Percentiles rank a stretch among this genome's conserved stretches.
Conservation (phyloP, 2,329 filamentous ascomycete species). For the Sordariomycetes sp. region DNA sequence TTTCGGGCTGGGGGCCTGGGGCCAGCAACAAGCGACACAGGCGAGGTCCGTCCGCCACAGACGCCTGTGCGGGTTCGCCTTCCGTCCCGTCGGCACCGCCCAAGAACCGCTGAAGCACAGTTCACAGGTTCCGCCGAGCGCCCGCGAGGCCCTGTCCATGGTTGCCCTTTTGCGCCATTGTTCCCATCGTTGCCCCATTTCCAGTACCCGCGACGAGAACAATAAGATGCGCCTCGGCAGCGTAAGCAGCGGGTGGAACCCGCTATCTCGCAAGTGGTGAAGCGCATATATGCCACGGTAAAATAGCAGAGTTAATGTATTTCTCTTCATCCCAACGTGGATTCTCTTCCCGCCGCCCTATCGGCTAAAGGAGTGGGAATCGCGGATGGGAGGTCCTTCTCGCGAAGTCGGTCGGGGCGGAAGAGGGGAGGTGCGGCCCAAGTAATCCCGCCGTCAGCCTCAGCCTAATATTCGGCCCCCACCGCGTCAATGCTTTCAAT, state of each 20-base stretch:
- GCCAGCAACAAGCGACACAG: background rate
- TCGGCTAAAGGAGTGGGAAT: background rate
- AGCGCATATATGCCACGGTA: background rate
- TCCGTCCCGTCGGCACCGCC: background rate
- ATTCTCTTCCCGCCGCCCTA: background rate
- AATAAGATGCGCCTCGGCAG: background rate
- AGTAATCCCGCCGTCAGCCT: conserved; percentile 2
- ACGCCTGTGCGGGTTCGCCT: background rate
- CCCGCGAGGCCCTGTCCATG: too few species aligned
- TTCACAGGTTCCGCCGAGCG: too few species aligned
- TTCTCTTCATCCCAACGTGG: background rate
- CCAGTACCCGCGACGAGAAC: background rate
- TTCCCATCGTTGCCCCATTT: too few species aligned
- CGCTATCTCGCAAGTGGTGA: background rate
- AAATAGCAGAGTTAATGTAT: background rate
- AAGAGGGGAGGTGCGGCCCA: background rate
- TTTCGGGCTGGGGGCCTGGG: too few species aligned
- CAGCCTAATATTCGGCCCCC: conserved; percentile 6
- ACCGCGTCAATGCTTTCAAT: conserved; percentile 4
- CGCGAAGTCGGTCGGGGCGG: background rate
- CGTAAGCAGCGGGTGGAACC: background rate
- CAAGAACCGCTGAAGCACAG: too few species aligned
- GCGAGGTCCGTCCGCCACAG: background rate
- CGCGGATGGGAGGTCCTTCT: background rate
- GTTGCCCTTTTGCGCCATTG: too few species aligned